Base-by-base conservation (phyloP, 2,329 filamentous ascomycete genomes). In the Apiospora phragmitis region DNA sequence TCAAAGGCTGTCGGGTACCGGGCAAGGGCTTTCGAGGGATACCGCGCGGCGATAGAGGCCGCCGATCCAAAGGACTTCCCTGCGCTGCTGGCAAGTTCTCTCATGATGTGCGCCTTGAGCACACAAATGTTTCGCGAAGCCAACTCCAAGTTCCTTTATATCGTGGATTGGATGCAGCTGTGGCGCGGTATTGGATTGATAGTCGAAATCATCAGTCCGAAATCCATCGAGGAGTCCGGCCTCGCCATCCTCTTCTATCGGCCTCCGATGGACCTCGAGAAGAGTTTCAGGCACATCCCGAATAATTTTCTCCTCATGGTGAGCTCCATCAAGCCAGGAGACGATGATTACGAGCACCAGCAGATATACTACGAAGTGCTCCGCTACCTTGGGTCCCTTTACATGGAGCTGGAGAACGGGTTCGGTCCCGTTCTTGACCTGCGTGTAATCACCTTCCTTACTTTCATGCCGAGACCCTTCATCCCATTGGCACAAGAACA, bases 81-180 rank as follows among this genome's bases (percentile, higher is more conserved):
- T 0, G 86, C 86, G n/a, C 77, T 90, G 12, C 76, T 89, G 47
- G 83, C 83, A 45, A 83, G 83, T 70, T 88, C 87, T 1, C 80
- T 89, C 9, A 76, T 90, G 21, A 81, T 88, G 71, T 85, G 84
- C 35, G 86, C 83, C 7, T 78, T 89, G 6, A 84, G 86, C 12
- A 85, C 85, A 6, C 81, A 87, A 69, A 80, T 79, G 68, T 89
- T 89, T 75, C 83, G 86, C 4, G 85, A 87, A n/a, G 24, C 80
- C 0, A 80, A 84, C 66, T 77, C 77, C 24, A 81, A 80, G 62
- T 81, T 83, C 1, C 80, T 89, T 2, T 88, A 85, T 74, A 83
- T 89, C 41, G 76, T 89, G 62, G 84, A 89, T 75, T 90, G 88
- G 87, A 86, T 89, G 78, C 74, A 84, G 3, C 81, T 89, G 16